A percentile compares a stretch with the other conserved stretches of the same genome.
These are phyloP conservation scores for Russula virescens DNA, from an alignment of 768 basidiomycete species.

Conservation along the genomic window DNA sequence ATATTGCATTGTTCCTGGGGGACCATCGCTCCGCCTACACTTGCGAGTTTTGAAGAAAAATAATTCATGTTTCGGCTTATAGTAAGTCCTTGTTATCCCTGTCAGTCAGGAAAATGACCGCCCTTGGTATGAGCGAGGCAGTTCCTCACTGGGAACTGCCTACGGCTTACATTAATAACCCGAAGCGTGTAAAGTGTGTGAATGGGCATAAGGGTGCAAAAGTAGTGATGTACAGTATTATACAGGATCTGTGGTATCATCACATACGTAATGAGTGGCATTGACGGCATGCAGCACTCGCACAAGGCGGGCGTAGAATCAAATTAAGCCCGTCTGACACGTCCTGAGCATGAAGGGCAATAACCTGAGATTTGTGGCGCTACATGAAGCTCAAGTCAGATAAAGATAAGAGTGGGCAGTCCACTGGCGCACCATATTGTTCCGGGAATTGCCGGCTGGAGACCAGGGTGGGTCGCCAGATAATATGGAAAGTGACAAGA, in stretches of 20 bases:
- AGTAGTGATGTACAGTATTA: slow-evolving; percentile 17
- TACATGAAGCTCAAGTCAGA: slow-evolving; percentile 5
- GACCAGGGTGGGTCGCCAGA: not conserved
- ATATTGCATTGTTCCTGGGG: not conserved
- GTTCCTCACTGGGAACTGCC: not conserved
- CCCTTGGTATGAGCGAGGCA: not conserved
- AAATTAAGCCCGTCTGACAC: slow-evolving; percentile 13
- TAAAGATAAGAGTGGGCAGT: no score
- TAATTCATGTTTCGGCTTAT: not conserved
- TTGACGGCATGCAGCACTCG: not conserved
- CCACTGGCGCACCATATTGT: slow-evolving; percentile 14
- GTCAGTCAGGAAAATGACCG: not conserved
- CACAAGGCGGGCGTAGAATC: not conserved
- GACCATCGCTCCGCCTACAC: not conserved
- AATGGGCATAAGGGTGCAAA: not conserved
- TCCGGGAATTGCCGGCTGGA: slow-evolving; percentile 21
- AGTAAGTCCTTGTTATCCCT: not conserved
- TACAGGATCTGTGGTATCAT: slow-evolving; percentile 20
- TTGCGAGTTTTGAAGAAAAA: not conserved
- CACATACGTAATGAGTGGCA: slow-evolving; percentile 7
- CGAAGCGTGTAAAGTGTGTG: slow-evolving; percentile 1
- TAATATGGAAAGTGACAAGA: no score
- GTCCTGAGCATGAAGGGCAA: slow-evolving; percentile 19
- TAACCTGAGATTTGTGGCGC: slow-evolving; percentile 20
- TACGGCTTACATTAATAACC: not conserved